These are phyloP conservation scores for Zymoseptoria pseudotritici DNA, from an alignment of 2,329 filamentous ascomycete genomes.

Conservation along the genomic window DNA sequence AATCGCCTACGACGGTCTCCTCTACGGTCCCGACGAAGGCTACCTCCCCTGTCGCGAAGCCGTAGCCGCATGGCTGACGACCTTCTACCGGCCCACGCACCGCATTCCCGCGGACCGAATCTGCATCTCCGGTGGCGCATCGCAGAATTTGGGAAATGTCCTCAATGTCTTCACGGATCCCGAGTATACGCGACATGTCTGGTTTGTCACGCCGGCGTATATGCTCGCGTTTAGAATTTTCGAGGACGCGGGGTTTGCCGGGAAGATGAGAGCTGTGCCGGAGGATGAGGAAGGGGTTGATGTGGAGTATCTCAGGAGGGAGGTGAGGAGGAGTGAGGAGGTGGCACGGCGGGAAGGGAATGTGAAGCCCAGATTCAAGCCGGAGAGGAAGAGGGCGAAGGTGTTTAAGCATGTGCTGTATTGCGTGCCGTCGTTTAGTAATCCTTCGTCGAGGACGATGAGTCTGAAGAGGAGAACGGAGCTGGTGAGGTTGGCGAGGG, in stretches of 20 bases:
- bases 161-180: slow-evolving; percentile 77
- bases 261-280: slow-evolving; percentile 59
- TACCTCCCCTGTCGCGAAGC: slow-evolving; percentile 60
- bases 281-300: slow-evolving; percentile 75
- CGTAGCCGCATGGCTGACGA: slow-evolving; percentile 62
- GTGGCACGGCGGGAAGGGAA: slow-evolving; percentile 18
- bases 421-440: slow-evolving; percentile 78
- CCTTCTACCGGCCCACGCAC: slow-evolving; percentile 46
- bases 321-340: slow-evolving; percentile 46
- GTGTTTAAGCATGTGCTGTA: slow-evolving; percentile 82
- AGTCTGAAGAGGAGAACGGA: slow-evolving; percentile 56
- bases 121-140: slow-evolving; percentile 77
- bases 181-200: slow-evolving; percentile 63
- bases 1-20: slow-evolving; percentile 56
- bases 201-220: slow-evolving; percentile 77
- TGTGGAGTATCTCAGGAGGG: slow-evolving; percentile 50
- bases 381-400: slow-evolving; percentile 56
- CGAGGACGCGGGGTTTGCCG: slow-evolving; percentile 67
- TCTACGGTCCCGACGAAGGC: slow-evolving; percentile 74
- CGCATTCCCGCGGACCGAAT: slow-evolving; percentile 53
- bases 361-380: slow-evolving; percentile 40
- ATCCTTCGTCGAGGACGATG: slow-evolving; percentile 82
- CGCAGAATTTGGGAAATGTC: slow-evolving; percentile 70
- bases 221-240: slow-evolving; percentile 82
- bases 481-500: slow-evolving; percentile 68